phyloP scores from a whole-genome alignment of 495 filamentous ascomycete genomes.

The Pyrenula massariospora region DNA sequence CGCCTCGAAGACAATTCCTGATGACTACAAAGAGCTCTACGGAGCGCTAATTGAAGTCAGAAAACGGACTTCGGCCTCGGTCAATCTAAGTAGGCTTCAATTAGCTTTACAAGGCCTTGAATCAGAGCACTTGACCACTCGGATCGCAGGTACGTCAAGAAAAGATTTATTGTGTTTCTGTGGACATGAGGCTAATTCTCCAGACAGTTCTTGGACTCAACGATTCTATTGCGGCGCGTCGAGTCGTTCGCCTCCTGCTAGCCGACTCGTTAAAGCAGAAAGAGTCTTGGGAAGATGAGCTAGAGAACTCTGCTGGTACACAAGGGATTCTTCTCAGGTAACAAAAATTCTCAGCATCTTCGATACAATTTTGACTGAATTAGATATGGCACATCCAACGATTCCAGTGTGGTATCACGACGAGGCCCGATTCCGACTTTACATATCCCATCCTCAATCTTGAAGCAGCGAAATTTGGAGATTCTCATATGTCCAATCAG shows the following conservation, averaged over 20 bases:
- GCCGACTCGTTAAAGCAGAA: constrained; percentile 62
- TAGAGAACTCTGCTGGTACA: constrained; percentile 35
- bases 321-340: constrained; percentile 49
- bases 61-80: constrained; percentile 46
- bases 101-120: constrained; percentile 70
- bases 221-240: constrained; percentile 34
- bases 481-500: constrained; percentile 57
- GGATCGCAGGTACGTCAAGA: constrained; percentile 48
- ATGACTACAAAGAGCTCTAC: constrained; percentile 35
- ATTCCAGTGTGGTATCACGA: constrained; percentile 4
- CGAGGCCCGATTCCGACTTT: constrained; percentile 38
- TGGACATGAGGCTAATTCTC: not conserved
- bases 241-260: constrained; percentile 58
- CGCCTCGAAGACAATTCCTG: not conserved
- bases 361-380: constrained; percentile 2
- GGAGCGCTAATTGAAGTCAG: constrained; percentile 49
- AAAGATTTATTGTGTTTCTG: not conserved
- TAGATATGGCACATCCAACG: constrained; percentile 24
- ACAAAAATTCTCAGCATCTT: not conserved
- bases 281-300: constrained; percentile 57
- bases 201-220: constrained; percentile 39
- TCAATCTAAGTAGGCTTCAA: constrained; percentile 66
- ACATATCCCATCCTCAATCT: constrained; percentile 52
- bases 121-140: constrained; percentile 48
- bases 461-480: constrained; percentile 63